phyloP scores from a whole-genome alignment of 306 rosid species.

The Cicer bijugum region DNA sequence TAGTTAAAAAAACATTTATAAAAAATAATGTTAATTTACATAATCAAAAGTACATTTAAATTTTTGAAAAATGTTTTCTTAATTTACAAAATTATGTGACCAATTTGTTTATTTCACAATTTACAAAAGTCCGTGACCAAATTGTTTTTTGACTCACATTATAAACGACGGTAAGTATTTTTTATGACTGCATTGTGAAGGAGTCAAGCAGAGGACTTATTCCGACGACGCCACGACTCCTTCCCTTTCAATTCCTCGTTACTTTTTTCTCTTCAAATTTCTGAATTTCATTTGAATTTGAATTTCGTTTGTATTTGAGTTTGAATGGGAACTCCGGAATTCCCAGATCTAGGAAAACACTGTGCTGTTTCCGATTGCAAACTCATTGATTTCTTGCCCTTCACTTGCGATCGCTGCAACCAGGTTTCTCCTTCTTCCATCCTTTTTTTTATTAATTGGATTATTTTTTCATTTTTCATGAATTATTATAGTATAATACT shows the following conservation, averaged over 20 bases:
- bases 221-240: conserved; percentile 30
- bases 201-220: conserved; percentile 1
- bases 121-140: too few relatives aligned
- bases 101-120: too few relatives aligned
- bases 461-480: neutral
- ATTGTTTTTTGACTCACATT: too few relatives aligned
- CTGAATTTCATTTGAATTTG: neutral
- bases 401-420: conserved; percentile 82
- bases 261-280: neutral
- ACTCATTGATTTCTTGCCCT: conserved; percentile 80
- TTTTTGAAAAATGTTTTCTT: too few relatives aligned
- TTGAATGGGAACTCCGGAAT: conserved; percentile 87
- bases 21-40: too few relatives aligned
- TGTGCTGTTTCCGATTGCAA: conserved; percentile 69
- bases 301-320: neutral
- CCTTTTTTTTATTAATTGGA: neutral
- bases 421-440: conserved; percentile 45
- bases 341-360: conserved; percentile 89
- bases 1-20: too few relatives aligned
- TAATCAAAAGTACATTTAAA: too few relatives aligned
- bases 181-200: too few relatives aligned
- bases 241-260: neutral
- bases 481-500: neutral
- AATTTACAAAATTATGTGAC: too few relatives aligned
- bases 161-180: too few relatives aligned